Evolutionary conservation across 768 basidiomycete genomes (phyloP).

Genomic region (Leccinum ochraceum): DNA sequence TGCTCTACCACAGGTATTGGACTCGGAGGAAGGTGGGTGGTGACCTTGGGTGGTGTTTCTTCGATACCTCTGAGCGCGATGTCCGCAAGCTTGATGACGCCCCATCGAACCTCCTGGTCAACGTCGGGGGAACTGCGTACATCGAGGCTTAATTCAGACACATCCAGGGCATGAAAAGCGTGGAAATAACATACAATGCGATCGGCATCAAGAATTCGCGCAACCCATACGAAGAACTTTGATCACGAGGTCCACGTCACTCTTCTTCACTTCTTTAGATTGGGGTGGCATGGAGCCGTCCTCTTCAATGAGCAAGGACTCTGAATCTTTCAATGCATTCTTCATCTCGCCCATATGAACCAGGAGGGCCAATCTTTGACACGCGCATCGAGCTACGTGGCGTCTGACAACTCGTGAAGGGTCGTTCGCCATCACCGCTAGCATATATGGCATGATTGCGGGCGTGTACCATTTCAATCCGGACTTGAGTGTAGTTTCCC

Average conservation of each 20-base stretch:
- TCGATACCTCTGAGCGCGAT: conserved; percentile 80
- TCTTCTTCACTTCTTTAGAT: conserved; percentile 75
- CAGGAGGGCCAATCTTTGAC: conserved; percentile 83
- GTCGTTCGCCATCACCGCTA: conserved; percentile 85
- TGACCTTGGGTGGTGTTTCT: conserved; percentile 85
- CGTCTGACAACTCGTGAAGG: conserved; percentile 80
- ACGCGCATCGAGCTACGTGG: conserved; percentile 83
- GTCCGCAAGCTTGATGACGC: conserved; percentile 88
- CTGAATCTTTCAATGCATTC: conserved; percentile 66
- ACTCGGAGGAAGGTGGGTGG: conserved; percentile 67
- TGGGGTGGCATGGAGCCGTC: conserved; percentile 74
- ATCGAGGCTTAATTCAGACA: conserved; percentile 1
- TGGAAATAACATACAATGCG: conserved; percentile 58
- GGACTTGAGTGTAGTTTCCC: conserved; percentile 91
- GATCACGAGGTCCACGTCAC: conserved; percentile 81
- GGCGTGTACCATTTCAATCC: conserved; percentile 87
- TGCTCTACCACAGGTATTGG: conserved; percentile 65
- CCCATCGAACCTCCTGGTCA: conserved; percentile 91
- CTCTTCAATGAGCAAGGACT: conserved; percentile 82
- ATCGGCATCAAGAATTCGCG: conserved; percentile 82
- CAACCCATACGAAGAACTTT: conserved; percentile 83
- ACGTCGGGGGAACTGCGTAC: conserved; percentile 63
- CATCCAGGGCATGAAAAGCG: conserved; percentile 4
- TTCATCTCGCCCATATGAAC: conserved; percentile 92
- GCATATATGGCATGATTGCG: conserved; percentile 82